These are phyloP conservation scores for Tephrocybe rancida DNA, from an alignment of 768 basidiomycete genomes.

Conservation along the genomic window DNA sequence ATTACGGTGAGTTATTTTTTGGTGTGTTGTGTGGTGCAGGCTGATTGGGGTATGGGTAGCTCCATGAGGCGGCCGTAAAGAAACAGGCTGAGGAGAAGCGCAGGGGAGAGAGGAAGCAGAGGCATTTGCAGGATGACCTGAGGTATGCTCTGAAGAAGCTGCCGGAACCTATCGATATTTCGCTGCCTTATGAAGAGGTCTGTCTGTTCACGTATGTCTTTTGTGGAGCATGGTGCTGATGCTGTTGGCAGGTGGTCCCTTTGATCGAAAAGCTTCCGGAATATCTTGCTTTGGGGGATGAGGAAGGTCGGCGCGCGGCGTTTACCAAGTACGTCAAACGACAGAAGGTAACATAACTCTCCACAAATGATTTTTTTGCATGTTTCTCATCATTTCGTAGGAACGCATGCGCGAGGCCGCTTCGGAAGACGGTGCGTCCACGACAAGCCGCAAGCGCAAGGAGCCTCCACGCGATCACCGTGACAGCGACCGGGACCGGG, in stretches of 20 bases:
- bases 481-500: slow-evolving; percentile 50
- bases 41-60: slow-evolving; percentile 39
- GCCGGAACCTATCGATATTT: slow-evolving; percentile 77
- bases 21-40: neutral
- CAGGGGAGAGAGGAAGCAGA: slow-evolving; percentile 79
- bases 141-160: slow-evolving; percentile 95
- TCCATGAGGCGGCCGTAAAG: slow-evolving; percentile 70
- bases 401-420: slow-evolving; percentile 77
- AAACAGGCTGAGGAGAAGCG: slow-evolving; percentile 86
- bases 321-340: slow-evolving; percentile 89
- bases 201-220: slow-evolving; percentile 22
- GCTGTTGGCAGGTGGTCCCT: slow-evolving; percentile 57
- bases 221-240: neutral
- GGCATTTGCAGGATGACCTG: slow-evolving; percentile 93
- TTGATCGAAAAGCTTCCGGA: slow-evolving; percentile 83
- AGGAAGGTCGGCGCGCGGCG: slow-evolving; percentile 79
- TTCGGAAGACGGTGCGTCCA: slow-evolving; percentile 85
- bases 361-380: neutral
- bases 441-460: slow-evolving; percentile 79
- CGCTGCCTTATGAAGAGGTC: slow-evolving; percentile 79
- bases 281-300: slow-evolving; percentile 85
- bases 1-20: slow-evolving; percentile 51
- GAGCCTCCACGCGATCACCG: slow-evolving; percentile 61
- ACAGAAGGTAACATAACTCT: slow-evolving; percentile 68
- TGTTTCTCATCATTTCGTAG: slow-evolving; percentile 32